A percentile compares a stretch with the other conserved stretches of the same genome.
These are phyloP conservation scores for Austropuccinia psidii DNA, from an alignment of 1,284 basidiomycete species.

Conservation along the genomic window DNA sequence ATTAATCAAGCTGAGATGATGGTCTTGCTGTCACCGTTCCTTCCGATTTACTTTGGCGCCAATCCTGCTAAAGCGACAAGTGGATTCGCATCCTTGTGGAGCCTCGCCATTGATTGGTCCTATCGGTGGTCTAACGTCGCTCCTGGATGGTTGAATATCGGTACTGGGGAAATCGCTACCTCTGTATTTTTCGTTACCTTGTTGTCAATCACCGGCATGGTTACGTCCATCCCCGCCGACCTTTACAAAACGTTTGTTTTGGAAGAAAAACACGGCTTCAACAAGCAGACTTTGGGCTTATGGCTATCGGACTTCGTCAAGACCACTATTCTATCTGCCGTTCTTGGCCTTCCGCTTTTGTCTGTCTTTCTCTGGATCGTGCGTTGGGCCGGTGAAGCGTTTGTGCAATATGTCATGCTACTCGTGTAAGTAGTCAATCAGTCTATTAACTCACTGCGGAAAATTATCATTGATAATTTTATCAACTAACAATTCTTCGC, in stretches of 20 bases:
- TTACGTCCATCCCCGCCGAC: constrained; percentile 65
- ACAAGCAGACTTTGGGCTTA: constrained; percentile 72
- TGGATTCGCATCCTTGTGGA: constrained; percentile 28
- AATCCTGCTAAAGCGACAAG: constrained; percentile 37
- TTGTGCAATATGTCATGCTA: constrained; percentile 79
- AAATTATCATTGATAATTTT: neutral
- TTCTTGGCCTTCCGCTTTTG: constrained; percentile 78
- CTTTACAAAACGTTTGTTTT: constrained; percentile 86
- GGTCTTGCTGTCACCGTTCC: constrained; percentile 12
- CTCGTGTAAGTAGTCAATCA: constrained; percentile 57
- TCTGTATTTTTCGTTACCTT: constrained; percentile 70
- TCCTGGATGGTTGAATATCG: constrained; percentile 36
- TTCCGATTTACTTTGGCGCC: constrained; percentile 43
- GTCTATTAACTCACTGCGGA: neutral
- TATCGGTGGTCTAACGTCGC: neutral
- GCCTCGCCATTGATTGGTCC: constrained; percentile 39
- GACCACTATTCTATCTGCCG: constrained; percentile 63
- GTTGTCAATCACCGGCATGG: constrained; percentile 54
- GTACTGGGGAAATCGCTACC: constrained; percentile 60
- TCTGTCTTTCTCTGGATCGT: constrained; percentile 81
- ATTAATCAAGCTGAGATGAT: constrained; percentile 64
- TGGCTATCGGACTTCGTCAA: constrained; percentile 75
- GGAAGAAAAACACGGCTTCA: constrained; percentile 93
- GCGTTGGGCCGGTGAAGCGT: constrained; percentile 80
- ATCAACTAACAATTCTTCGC: neutral